These are phyloP conservation scores for Fragosphaeria purpurea DNA, from an alignment of 2,329 filamentous ascomycete genomes.

Conservation along the genomic window DNA sequence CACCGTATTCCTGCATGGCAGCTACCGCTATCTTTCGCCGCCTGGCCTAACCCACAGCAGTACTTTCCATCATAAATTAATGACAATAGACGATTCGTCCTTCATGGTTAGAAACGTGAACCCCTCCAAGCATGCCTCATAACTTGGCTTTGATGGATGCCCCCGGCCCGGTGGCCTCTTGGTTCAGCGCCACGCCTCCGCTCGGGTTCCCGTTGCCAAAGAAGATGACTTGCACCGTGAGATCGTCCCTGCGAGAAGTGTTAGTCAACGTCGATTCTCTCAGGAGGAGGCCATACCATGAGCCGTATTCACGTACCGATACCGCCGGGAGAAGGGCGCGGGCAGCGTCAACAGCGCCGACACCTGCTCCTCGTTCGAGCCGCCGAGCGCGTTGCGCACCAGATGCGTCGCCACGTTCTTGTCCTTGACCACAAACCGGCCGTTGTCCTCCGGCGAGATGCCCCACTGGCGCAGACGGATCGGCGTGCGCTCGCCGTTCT, in stretches of 20 bases:
- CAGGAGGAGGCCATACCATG: too few relatives aligned
- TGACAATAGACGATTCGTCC: too few relatives aligned
- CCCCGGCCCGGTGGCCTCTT: slow-evolving; percentile 65
- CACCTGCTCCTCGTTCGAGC: slow-evolving; percentile 86
- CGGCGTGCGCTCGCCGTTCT: slow-evolving; percentile 70
- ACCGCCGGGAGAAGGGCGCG: slow-evolving; percentile 81
- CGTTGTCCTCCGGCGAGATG: slow-evolving; percentile 59
- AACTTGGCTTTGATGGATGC: slow-evolving; percentile 23
- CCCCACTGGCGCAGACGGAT: slow-evolving; percentile 90
- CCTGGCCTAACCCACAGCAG: too few relatives aligned
- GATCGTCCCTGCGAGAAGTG: slow-evolving; percentile 57
- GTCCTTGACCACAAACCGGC: slow-evolving; percentile 88
- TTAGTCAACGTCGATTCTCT: not conserved
- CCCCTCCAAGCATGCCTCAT: not conserved
- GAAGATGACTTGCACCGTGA: slow-evolving; percentile 98
- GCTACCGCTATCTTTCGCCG: too few relatives aligned
- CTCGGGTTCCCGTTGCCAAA: slow-evolving; percentile 74
- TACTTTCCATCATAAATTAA: too few relatives aligned
- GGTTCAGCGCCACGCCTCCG: slow-evolving; percentile 72
- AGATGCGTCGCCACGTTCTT: slow-evolving; percentile 95
- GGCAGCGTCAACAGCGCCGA: slow-evolving; percentile 86
- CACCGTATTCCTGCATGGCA: too few relatives aligned
- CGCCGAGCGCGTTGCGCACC: slow-evolving; percentile 87
- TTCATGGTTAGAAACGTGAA: too few relatives aligned
- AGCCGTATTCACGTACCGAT: slow-evolving; percentile 48